phyloP scores from a whole-genome alignment of 208 protist genomes.

The Naegleria lovaniensis region DNA sequence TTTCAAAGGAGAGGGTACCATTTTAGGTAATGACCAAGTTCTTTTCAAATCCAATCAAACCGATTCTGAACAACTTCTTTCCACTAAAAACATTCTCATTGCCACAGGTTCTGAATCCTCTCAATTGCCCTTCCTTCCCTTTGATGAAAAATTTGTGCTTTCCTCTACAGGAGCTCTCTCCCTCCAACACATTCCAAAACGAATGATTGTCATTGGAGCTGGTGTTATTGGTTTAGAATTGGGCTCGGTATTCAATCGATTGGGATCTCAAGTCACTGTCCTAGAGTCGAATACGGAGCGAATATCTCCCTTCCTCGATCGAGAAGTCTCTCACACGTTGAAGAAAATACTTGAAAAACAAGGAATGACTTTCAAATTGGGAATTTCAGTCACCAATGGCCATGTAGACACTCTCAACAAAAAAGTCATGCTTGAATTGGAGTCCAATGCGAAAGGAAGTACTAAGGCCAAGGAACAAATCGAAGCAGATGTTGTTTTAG shows the following conservation, averaged over 20 bases:
- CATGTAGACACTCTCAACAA: slow-evolving; percentile 55
- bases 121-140: slow-evolving; percentile 76
- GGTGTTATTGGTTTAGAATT: slow-evolving; percentile 99
- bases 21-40: slow-evolving; percentile 51
- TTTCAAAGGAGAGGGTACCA: slow-evolving; percentile 81
- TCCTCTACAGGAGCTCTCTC: slow-evolving; percentile 93
- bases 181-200: slow-evolving; percentile 87
- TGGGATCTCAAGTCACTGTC: slow-evolving; percentile 96
- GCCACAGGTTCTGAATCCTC: slow-evolving; percentile 95
- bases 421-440: slow-evolving; percentile 71
- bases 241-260: slow-evolving; percentile 94
- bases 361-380: slow-evolving; percentile 66
- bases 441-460: slow-evolving; percentile 61
- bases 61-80: slow-evolving; percentile 73
- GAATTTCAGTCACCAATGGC: slow-evolving; percentile 42
- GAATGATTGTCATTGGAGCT: slow-evolving; percentile 95
- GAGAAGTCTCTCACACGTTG: slow-evolving; percentile 69
- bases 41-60: slow-evolving; percentile 66
- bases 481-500: slow-evolving; percentile 83
- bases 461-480: slow-evolving; percentile 67
- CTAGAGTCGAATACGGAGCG: slow-evolving; percentile 93
- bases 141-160: slow-evolving; percentile 95
- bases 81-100: slow-evolving; percentile 94
- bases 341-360: slow-evolving; percentile 73
- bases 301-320: slow-evolving; percentile 76